Evolutionary conservation across 345 rosid species (phyloP).

Genomic region (Brassica napus): Da-Ae NC_063435.1:2794501-2795000

Average conservation of each 20-base stretch:
- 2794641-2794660: not conserved
- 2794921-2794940: conserved; percentile 93
- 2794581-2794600: not conserved
- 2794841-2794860: conserved; percentile 80
- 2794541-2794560: too few relatives aligned
- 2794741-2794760: conserved; percentile 13
- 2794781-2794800: not conserved
- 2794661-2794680: not conserved
- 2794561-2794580: too few relatives aligned
- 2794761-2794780: conserved; percentile 3
- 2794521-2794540: too few relatives aligned
- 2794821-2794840: conserved; percentile 76
- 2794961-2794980: not conserved
- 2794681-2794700: not conserved
- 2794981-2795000: not conserved
- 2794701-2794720: not conserved
- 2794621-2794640: not conserved
- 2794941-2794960: conserved; percentile 48
- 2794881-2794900: conserved; percentile 83
- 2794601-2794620: not conserved
- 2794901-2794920: conserved; percentile 92
- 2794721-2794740: not conserved
- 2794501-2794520: not conserved
- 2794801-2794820: conserved; percentile 87
- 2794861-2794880: conserved; percentile 88